Conservation (phyloP, 805 yeast species). For the Metschnikowia borealis region DNA sequence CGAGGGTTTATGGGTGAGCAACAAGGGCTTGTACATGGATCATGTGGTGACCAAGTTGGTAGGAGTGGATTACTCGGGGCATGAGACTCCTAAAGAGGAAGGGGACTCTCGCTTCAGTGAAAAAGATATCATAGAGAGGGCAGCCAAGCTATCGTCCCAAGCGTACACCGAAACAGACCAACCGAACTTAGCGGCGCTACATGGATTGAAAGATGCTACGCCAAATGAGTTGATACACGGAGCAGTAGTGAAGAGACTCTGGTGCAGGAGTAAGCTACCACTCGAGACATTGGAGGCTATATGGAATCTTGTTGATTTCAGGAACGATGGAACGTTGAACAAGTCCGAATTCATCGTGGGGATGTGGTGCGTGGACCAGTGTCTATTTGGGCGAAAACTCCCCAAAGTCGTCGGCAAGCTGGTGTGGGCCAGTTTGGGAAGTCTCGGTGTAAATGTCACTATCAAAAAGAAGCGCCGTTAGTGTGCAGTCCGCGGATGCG, state of each 20-base stretch:
- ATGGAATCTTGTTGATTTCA: slow-evolving; percentile 67
- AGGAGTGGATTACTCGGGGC: slow-evolving; percentile 30
- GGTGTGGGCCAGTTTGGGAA: slow-evolving; percentile 78
- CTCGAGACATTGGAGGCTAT: slow-evolving; percentile 51
- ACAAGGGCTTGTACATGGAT: slow-evolving; percentile 61
- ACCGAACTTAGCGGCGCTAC: slow-evolving; percentile 26
- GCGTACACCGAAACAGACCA: slow-evolving; percentile 20
- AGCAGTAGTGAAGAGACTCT: slow-evolving; percentile 67
- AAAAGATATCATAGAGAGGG: slow-evolving; percentile 16
- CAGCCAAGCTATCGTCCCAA: slow-evolving; percentile 26
- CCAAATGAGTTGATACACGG: slow-evolving; percentile 46
- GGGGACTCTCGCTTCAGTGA: slow-evolving; percentile 15
- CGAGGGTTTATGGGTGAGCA: slow-evolving; percentile 92
- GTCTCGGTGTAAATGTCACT: slow-evolving; percentile 39
- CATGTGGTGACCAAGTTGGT: slow-evolving; percentile 27
- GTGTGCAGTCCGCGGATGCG: neutral
- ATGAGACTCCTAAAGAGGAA: slow-evolving; percentile 3
- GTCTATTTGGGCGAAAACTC: slow-evolving; percentile 86
- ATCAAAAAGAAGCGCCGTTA: slow-evolving; percentile 32
- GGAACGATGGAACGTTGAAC: slow-evolving; percentile 70
- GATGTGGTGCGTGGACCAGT: slow-evolving; percentile 96
- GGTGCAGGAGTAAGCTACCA: slow-evolving; percentile 76
- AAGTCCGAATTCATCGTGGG: slow-evolving; percentile 89
- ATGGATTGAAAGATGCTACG: slow-evolving; percentile 26
- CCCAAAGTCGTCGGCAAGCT: slow-evolving; percentile 64